Evolutionary conservation across 768 basidiomycete species (phyloP).

Genomic region (Hygrocybe punicea): DNA sequence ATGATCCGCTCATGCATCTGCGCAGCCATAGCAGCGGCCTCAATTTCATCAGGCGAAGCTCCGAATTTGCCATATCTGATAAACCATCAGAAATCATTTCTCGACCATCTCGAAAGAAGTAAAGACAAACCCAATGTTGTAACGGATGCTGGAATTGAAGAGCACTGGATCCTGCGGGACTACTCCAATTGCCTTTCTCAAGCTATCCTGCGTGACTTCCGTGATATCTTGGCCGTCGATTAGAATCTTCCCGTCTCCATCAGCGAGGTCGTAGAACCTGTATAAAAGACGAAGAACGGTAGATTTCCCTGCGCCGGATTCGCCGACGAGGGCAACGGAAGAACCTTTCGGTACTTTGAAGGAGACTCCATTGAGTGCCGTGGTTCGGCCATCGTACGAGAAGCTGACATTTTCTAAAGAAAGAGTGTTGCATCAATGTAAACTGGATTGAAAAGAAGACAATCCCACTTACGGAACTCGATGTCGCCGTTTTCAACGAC

Average conservation of each 20-base stretch:
- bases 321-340: constrained; percentile 86
- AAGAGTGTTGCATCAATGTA: constrained; percentile 3
- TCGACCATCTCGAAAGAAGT: neutral
- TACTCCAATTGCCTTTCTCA: constrained; percentile 81
- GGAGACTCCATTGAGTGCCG: constrained; percentile 71
- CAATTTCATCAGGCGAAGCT: constrained; percentile 67
- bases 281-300: constrained; percentile 85
- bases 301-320: constrained; percentile 78
- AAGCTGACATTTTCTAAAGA: constrained; percentile 75
- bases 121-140: constrained; percentile 62
- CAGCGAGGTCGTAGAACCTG: constrained; percentile 85
- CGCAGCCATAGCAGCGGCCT: constrained; percentile 73
- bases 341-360: constrained; percentile 87
- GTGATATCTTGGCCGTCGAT: constrained; percentile 86
- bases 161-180: constrained; percentile 84
- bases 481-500: constrained; percentile 72
- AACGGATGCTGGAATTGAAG: constrained; percentile 66
- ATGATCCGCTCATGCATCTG: constrained; percentile 86
- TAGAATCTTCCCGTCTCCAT: constrained; percentile 74
- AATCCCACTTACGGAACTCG: constrained; percentile 66
- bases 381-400: constrained; percentile 72
- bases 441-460: neutral
- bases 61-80: constrained; percentile 74
- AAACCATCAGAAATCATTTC: constrained; percentile 5
- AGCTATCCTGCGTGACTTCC: constrained; percentile 75